Evolutionary conservation across 1,139 yeast species (phyloP).

Genomic region (Debaryomyces sp.): DNA sequence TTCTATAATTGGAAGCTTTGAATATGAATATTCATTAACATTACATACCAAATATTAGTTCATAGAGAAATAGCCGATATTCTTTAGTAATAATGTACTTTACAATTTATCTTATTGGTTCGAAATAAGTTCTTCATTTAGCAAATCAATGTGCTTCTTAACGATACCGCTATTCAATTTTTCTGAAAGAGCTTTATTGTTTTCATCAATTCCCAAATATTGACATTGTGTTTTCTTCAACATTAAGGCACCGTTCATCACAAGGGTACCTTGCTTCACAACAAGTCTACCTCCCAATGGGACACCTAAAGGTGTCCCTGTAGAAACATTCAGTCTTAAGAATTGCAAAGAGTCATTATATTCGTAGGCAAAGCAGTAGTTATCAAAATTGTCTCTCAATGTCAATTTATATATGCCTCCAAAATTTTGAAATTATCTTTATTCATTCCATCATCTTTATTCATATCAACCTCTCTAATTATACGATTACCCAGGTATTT

Average conservation of each 20-base stretch:
- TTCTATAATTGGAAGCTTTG: not conserved
- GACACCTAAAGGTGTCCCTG: conserved; percentile 35
- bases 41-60: not conserved
- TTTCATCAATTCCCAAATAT: conserved; percentile 34
- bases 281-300: conserved; percentile 42
- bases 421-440: not conserved
- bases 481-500: conserved; percentile 19
- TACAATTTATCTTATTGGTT: conserved; percentile 4
- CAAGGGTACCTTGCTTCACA: conserved; percentile 34
- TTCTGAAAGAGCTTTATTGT: conserved; percentile 25
- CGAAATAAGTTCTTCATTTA: conserved; percentile 23
- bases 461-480: conserved; percentile 37
- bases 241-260: conserved; percentile 39
- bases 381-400: conserved; percentile 32
- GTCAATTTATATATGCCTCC: conserved; percentile 34
- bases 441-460: conserved; percentile 18
- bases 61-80: not conserved
- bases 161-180: conserved; percentile 36
- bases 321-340: conserved; percentile 22
- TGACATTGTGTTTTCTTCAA: conserved; percentile 33
- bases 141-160: conserved; percentile 36
- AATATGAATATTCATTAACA: not conserved
- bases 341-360: conserved; percentile 38
- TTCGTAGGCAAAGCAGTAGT: conserved; percentile 45
- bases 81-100: not conserved